A percentile compares a stretch with the other conserved stretches of the same genome.
These are phyloP conservation scores for Exserohilum rostratum DNA, from an alignment of 2,329 filamentous ascomycete genomes.

Conservation along the genomic window DNA sequence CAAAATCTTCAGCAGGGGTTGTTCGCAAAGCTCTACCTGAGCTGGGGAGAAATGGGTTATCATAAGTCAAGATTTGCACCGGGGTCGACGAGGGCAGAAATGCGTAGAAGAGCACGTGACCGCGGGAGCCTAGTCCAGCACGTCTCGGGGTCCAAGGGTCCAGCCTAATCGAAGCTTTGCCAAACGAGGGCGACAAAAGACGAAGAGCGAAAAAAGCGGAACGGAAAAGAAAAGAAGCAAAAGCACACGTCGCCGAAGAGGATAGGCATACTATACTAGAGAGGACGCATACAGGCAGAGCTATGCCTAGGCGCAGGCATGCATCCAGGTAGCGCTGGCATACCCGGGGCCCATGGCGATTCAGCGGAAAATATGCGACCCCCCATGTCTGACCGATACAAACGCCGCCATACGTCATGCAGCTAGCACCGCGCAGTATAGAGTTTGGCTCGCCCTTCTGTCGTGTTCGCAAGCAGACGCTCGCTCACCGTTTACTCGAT, in stretches of 20 bases:
- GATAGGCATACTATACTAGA: too few species aligned
- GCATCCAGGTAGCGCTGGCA: slow-evolving; percentile 16
- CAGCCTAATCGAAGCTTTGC: not conserved
- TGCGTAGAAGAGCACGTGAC: slow-evolving; percentile 18
- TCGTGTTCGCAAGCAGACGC: not conserved
- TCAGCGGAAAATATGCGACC: slow-evolving; percentile 22
- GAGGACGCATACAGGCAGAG: not conserved
- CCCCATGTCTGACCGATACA: slow-evolving; percentile 21
- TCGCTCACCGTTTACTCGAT: not conserved
- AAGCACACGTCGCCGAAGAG: too few species aligned
- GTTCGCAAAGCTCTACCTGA: slow-evolving; percentile 18
- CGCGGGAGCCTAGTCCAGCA: slow-evolving; percentile 4
- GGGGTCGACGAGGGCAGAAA: slow-evolving; percentile 15
- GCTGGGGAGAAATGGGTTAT: slow-evolving; percentile 25
- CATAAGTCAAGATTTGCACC: slow-evolving; percentile 24
- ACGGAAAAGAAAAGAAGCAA: not conserved
- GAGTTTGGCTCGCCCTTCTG: slow-evolving; percentile 9
- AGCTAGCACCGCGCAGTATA: slow-evolving; percentile 14
- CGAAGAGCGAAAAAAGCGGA: not conserved
- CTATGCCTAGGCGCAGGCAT: slow-evolving; percentile 14
- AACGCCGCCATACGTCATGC: slow-evolving; percentile 19
- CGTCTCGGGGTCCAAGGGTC: not conserved
- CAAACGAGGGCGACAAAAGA: not conserved
- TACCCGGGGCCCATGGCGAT: too few species aligned
- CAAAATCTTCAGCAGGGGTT: slow-evolving; percentile 41